phyloP scores from a whole-genome alignment of 2,329 filamentous ascomycete species.

The Verticillium alfalfae region DNA sequence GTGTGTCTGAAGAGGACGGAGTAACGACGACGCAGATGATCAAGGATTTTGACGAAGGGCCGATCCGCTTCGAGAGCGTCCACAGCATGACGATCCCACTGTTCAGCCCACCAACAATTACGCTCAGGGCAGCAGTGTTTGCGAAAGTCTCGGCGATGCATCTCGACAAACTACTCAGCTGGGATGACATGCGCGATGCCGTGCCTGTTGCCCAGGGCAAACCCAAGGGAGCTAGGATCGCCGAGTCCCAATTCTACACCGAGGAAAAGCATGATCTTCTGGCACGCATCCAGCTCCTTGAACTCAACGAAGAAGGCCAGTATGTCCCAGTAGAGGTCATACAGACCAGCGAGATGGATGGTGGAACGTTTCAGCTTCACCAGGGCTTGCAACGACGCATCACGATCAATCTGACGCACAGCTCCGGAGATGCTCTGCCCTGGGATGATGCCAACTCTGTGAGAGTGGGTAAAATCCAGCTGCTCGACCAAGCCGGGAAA shows the following conservation, averaged over 20 bases:
- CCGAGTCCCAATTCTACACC: constrained; percentile 86
- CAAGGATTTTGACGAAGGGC: constrained; percentile 84
- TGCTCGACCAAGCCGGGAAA: constrained; percentile 81
- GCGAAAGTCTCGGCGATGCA: constrained; percentile 90
- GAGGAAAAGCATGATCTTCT: constrained; percentile 95
- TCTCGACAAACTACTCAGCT: constrained; percentile 92
- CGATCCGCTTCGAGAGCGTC: constrained; percentile 92
- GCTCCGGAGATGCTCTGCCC: constrained; percentile 78
- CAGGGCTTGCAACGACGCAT: constrained; percentile 90
- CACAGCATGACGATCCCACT: constrained; percentile 95
- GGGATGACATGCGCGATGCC: constrained; percentile 95
- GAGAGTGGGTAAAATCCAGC: constrained; percentile 72
- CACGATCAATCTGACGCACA: constrained; percentile 83
- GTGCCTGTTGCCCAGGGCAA: constrained; percentile 54
- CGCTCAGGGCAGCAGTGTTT: constrained; percentile 82
- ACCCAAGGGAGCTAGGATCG: constrained; percentile 57
- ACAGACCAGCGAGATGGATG: constrained; percentile 75
- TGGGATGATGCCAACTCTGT: constrained; percentile 80
- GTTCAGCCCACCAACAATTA: constrained; percentile 67
- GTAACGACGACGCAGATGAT: constrained; percentile 96
- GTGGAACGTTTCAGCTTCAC: constrained; percentile 90
- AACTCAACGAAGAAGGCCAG: constrained; percentile 84
- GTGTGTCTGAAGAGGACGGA: constrained; percentile 81
- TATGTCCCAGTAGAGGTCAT: constrained; percentile 92
- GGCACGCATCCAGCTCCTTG: constrained; percentile 79